Conservation (phyloP, 495 filamentous ascomycete species). For the Trichocladium uniseriatum region DNA sequence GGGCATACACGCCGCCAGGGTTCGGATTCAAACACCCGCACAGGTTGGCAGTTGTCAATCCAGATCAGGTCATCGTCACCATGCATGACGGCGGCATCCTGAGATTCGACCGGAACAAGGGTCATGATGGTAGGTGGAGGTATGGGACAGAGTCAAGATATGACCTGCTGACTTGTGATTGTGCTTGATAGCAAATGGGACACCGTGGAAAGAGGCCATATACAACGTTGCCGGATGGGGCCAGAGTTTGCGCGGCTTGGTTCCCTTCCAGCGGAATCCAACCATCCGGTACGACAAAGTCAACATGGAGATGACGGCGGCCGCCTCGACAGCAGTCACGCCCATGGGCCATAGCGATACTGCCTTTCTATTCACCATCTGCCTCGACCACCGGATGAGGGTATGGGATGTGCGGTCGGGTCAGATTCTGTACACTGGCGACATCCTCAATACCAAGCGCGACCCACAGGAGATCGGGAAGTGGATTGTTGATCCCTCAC, state of each 20-base stretch:
- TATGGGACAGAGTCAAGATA: background rate
- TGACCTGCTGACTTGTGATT: background rate
- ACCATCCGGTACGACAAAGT: slow-evolving; percentile 55
- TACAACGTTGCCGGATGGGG: slow-evolving; percentile 75
- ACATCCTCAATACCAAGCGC: slow-evolving; percentile 50
- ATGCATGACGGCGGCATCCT: slow-evolving; percentile 76
- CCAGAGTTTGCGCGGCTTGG: slow-evolving; percentile 58
- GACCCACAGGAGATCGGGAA: slow-evolving; percentile 49
- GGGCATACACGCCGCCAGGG: slow-evolving; percentile 56
- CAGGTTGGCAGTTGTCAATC: slow-evolving; percentile 62
- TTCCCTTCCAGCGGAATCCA: slow-evolving; percentile 59
- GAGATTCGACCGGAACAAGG: slow-evolving; percentile 54
- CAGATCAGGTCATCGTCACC: slow-evolving; percentile 65
- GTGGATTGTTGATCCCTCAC: slow-evolving; percentile 66
- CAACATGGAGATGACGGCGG: slow-evolving; percentile 55
- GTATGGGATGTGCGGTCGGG: slow-evolving; percentile 76
- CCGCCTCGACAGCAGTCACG: slow-evolving; percentile 49
- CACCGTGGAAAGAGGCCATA: slow-evolving; percentile 65
- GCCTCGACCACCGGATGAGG: slow-evolving; percentile 75
- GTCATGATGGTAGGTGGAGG: slow-evolving; percentile 53
- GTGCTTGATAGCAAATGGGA: slow-evolving; percentile 28
- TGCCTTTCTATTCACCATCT: slow-evolving; percentile 69
- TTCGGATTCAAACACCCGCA: slow-evolving; percentile 74
- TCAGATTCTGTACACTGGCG: slow-evolving; percentile 58
- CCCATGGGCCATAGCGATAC: slow-evolving; percentile 34